These are phyloP conservation scores for Fusarium cyanostomum DNA, from an alignment of 2,329 filamentous ascomycete genomes.

Conservation along the genomic window DNA sequence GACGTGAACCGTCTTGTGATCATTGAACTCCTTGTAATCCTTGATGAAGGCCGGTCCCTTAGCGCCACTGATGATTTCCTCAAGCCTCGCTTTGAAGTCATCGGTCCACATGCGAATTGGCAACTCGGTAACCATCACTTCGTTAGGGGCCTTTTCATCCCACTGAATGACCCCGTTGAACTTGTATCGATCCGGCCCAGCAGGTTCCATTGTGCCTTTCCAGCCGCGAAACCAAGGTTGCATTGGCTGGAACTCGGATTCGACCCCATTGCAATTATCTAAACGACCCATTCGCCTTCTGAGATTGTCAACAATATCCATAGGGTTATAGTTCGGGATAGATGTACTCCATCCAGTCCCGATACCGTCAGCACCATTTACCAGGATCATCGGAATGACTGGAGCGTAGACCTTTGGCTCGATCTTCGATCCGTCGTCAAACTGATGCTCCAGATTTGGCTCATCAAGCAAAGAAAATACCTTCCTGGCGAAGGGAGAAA, in stretches of 20 bases:
- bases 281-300: constrained; percentile 81
- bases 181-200: constrained; percentile 82
- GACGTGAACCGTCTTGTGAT: constrained; percentile 92
- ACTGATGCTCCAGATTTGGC: constrained; percentile 81
- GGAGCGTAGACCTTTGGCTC: constrained; percentile 90
- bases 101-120: constrained; percentile 97
- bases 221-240: constrained; percentile 96
- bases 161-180: constrained; percentile 85
- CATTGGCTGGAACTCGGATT: constrained; percentile 81
- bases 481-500: constrained; percentile 90
- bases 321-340: constrained; percentile 94
- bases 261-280: constrained; percentile 67
- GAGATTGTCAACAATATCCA: constrained; percentile 88
- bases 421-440: constrained; percentile 86
- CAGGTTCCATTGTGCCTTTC: constrained; percentile 77
- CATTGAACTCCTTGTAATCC: constrained; percentile 99
- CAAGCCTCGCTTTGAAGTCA: constrained; percentile 93
- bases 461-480: constrained; percentile 87
- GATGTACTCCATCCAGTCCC: constrained; percentile 97
- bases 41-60: constrained; percentile 94
- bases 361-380: constrained; percentile 97
- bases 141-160: constrained; percentile 74
- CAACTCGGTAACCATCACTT: constrained; percentile 89
- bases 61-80: constrained; percentile 92
- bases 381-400: constrained; percentile 87